Percentiles rank a stretch among this genome's conserved stretches.
phyloP scores from a whole-genome alignment of 2,329 filamentous ascomycete genomes.

The Mycosphaerelloides madeirae region DNA sequence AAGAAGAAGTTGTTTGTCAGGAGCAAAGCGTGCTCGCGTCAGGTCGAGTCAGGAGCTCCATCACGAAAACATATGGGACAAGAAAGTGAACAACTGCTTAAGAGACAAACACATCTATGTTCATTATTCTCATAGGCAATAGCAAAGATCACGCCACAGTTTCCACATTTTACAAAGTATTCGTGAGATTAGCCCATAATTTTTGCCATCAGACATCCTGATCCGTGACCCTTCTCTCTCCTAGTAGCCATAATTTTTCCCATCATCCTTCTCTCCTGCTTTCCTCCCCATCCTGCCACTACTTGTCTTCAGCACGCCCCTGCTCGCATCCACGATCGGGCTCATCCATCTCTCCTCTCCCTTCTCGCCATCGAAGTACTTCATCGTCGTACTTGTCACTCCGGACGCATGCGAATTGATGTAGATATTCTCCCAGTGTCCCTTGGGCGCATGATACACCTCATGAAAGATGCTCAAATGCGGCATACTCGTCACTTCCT shows the following conservation, averaged over 20 bases:
- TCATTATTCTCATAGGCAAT: too few species aligned
- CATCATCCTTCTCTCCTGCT: slow-evolving; percentile 24
- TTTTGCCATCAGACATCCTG: too few species aligned
- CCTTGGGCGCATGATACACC: slow-evolving; percentile 43
- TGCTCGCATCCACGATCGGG: slow-evolving; percentile 33
- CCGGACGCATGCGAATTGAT: slow-evolving; percentile 36
- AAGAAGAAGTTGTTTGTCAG: too few species aligned
- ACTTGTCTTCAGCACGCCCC: slow-evolving; percentile 32
- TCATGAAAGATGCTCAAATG: slow-evolving; percentile 54
- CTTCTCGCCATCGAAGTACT: slow-evolving; percentile 17
- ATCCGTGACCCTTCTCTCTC: too few species aligned
- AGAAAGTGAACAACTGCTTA: too few species aligned
- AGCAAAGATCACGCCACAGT: too few species aligned
- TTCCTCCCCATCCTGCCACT: slow-evolving; percentile 31
- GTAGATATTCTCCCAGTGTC: slow-evolving; percentile 51
- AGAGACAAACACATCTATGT: too few species aligned
- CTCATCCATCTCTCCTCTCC: slow-evolving; percentile 27
- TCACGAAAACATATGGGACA: too few species aligned
- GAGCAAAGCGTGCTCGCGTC: too few species aligned
- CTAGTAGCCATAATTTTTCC: background rate
- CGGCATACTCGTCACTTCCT: slow-evolving; percentile 29
- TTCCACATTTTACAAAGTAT: too few species aligned
- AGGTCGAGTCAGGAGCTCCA: too few species aligned
- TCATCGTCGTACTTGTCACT: slow-evolving; percentile 27
- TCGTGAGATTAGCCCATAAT: too few species aligned